These are phyloP conservation scores for Colletotrichum sublineola DNA, from an alignment of 2,329 filamentous ascomycete species.

Conservation along the genomic window DNA sequence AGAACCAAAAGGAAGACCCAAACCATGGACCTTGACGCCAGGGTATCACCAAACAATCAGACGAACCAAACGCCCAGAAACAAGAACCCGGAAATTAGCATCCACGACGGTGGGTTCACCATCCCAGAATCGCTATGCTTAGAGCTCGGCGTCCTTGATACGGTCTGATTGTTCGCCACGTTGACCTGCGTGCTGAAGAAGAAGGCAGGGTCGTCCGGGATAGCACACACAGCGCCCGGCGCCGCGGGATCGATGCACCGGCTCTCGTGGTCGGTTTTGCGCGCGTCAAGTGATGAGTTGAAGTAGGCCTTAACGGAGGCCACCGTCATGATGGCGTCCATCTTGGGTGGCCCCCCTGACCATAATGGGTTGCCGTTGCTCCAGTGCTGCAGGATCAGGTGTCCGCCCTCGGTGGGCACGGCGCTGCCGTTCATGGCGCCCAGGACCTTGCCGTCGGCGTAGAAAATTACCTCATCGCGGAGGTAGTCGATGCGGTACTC, in stretches of 20 bases:
- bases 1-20: neutral
- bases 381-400: slow-evolving; percentile 81
- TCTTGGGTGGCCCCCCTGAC: slow-evolving; percentile 76
- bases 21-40: neutral
- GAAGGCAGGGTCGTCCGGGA: slow-evolving; percentile 62
- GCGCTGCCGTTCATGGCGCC: slow-evolving; percentile 67
- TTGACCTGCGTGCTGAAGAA: slow-evolving; percentile 65
- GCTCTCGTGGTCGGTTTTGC: slow-evolving; percentile 54
- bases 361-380: slow-evolving; percentile 80
- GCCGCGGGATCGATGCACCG: slow-evolving; percentile 56
- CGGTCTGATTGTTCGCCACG: slow-evolving; percentile 63
- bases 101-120: slow-evolving; percentile 18
- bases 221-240: slow-evolving; percentile 59
- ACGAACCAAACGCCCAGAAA: slow-evolving; percentile 25
- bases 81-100: neutral
- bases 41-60: slow-evolving; percentile 2
- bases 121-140: neutral
- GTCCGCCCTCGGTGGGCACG: slow-evolving; percentile 72
- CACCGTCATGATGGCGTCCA: slow-evolving; percentile 74
- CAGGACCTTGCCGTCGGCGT: slow-evolving; percentile 72
- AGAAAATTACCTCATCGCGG: slow-evolving; percentile 73
- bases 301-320: slow-evolving; percentile 84
- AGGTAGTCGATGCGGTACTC: slow-evolving; percentile 86
- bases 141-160: slow-evolving; percentile 44
- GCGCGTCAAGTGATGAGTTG: slow-evolving; percentile 70